Conservation (phyloP, 2,329 filamentous ascomycete species). For the Juglanconis sp. region DNA sequence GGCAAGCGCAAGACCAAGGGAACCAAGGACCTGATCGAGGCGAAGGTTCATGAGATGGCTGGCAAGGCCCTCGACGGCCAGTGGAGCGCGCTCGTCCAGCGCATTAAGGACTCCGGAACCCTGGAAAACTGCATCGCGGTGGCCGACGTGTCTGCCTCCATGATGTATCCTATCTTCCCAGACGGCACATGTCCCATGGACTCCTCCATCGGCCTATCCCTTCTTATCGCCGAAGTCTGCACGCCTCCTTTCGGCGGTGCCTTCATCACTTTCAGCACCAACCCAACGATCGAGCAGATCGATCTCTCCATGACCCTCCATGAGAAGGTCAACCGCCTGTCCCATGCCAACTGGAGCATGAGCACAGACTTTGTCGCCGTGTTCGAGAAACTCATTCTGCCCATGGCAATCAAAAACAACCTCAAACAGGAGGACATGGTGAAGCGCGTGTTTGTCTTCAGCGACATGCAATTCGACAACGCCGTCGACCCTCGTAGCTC, state of each 20-base stretch:
- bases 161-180: constrained; percentile 35
- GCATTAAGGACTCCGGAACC: constrained; percentile 52
- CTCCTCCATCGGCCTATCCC: constrained; percentile 52
- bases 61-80: constrained; percentile 44
- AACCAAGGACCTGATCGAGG: constrained; percentile 23
- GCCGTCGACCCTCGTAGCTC: constrained; percentile 20
- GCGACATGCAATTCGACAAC: constrained; percentile 57
- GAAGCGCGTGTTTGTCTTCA: constrained; percentile 59
- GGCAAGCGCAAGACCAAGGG: constrained; percentile 6
- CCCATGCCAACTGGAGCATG: constrained; percentile 32
- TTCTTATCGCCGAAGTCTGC: constrained; percentile 52
- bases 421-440: constrained; percentile 56
- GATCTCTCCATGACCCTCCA: constrained; percentile 35
- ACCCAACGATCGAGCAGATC: constrained; percentile 39
- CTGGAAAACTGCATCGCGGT: constrained; percentile 53
- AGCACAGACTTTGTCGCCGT: constrained; percentile 53
- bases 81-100: constrained; percentile 56
- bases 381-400: constrained; percentile 52
- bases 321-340: constrained; percentile 38
- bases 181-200: constrained; percentile 51
- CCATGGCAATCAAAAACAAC: constrained; percentile 48
- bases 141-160: constrained; percentile 56
- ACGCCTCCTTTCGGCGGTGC: constrained; percentile 49
- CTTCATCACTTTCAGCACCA: constrained; percentile 52
- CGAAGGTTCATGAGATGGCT: constrained; percentile 30